A percentile compares a stretch with the other conserved stretches of the same genome.
phyloP scores from a whole-genome alignment of 345 rosid genomes.

The Stellera chamaejasme region DNA sequence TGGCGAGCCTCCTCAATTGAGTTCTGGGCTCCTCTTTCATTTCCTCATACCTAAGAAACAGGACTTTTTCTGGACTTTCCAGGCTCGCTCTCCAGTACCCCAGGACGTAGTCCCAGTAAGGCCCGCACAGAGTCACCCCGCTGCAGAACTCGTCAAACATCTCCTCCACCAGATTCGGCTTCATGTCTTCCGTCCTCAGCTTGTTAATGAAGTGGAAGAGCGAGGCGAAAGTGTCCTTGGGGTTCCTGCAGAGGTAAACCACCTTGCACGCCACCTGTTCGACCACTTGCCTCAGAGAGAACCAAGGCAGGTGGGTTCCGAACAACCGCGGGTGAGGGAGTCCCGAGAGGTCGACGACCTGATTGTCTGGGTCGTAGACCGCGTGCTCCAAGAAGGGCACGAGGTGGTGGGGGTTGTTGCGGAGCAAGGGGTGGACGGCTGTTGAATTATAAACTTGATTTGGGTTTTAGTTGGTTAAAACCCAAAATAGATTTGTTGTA shows the following conservation, averaged over 20 bases:
- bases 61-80: constrained; percentile 10
- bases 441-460: too few species aligned
- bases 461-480: too few species aligned
- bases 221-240: neutral
- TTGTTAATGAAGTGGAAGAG: neutral
- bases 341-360: neutral
- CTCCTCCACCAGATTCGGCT: neutral
- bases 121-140: constrained; percentile 8
- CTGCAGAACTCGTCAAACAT: neutral
- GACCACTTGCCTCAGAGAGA: neutral
- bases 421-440: neutral
- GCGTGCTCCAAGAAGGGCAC: neutral
- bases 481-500: too few species aligned
- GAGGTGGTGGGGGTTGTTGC: neutral
- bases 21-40: constrained; percentile 4
- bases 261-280: neutral
- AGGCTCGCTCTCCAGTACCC: constrained; percentile 23
- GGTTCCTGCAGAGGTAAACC: neutral
- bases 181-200: neutral
- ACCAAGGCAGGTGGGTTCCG: neutral
- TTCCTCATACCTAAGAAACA: constrained; percentile 18
- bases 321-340: neutral
- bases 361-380: neutral
- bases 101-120: constrained; percentile 22
- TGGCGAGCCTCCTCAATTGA: constrained; percentile 9